Conservation (phyloP, 129 eudicot species). For the Tanacetum coccineum region DNA sequence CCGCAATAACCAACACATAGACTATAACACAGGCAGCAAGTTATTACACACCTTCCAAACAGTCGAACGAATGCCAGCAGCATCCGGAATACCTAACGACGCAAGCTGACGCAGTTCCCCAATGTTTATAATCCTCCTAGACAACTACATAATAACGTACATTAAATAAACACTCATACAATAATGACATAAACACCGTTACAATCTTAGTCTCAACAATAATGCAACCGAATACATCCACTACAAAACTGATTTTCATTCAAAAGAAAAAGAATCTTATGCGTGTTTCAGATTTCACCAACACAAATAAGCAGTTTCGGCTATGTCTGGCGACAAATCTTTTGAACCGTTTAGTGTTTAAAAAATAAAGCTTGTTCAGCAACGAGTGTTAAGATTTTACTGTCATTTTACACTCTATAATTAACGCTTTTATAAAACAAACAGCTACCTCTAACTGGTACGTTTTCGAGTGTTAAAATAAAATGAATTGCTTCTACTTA, state of each 20-base stretch:
- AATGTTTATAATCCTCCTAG: slow-evolving; percentile 78
- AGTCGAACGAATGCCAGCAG: slow-evolving; percentile 69
- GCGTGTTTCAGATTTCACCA: too few species aligned
- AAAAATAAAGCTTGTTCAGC: too few species aligned
- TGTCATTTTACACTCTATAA: too few species aligned
- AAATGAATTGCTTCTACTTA: too few species aligned
- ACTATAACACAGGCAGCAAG: not conserved
- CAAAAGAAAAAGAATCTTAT: not conserved
- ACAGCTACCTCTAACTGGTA: too few species aligned
- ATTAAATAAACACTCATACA: not conserved
- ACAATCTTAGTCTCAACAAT: not conserved
- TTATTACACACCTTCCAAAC: slow-evolving; percentile 81
- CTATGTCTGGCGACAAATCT: too few species aligned
- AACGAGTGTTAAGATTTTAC: too few species aligned
- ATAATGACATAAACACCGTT: not conserved
- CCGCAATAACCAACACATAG: not conserved
- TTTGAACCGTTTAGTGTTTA: too few species aligned
- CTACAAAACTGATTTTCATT: not conserved
- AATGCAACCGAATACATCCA: not conserved
- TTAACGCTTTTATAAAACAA: too few species aligned
- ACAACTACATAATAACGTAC: slow-evolving; percentile 40
- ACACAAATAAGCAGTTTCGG: too few species aligned
- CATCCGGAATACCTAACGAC: slow-evolving; percentile 83
- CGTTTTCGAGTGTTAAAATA: too few species aligned
- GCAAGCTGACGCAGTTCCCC: slow-evolving; percentile 81